Base-by-base conservation (phyloP, 2,329 filamentous ascomycete species). In the Zymoseptoria brevis region DNA sequence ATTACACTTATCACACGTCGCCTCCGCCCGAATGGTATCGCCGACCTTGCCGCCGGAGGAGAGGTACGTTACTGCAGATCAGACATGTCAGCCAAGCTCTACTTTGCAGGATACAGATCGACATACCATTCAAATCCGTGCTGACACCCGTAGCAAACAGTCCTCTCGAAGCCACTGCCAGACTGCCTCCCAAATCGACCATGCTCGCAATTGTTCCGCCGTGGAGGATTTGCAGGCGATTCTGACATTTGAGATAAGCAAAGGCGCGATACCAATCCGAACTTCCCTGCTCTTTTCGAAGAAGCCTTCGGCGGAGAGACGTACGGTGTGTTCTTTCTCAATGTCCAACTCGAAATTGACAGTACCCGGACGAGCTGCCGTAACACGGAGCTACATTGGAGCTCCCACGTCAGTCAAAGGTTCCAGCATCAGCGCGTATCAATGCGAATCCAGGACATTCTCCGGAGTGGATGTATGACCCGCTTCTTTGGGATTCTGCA, bases 281-380 rank as follows among this genome's bases (percentile, higher is more conserved):
- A 45, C 6, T n/a, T 13, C 16, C 6, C 13, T 6, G 35, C 35
- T 16, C 4, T n/a, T 3, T 45, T 16, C 13, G 3, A 16, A n/a
- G 35, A 13, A n/a, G 4, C 16, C 35, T 45, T 45, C 35, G 16
- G 13, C 13, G n/a, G 19, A 19, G 9, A n/a, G 19, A 66, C 79
- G 60, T 70, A 90, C 88, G 0, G 88, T 91, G 68, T 92, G 89
- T 61, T 90, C 81, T 64, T 87, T 85, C 56, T 85, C 76, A 61
- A 93, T 88, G 63, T 88, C 82, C 8, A 93, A 76, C 69, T 91
- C 88, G 71, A 93, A 91, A 61, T 88, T 82, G 21, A 93, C 88
- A 57, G 79, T 81, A 41, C 89, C 88, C 0, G 83, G 80, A 4
- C 79, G 73, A 1, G 87, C 88, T 61, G 81, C 79, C 9, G 83